Conservation (phyloP, 768 basidiomycete species). For the Auricularia auricula-judae region DNA sequence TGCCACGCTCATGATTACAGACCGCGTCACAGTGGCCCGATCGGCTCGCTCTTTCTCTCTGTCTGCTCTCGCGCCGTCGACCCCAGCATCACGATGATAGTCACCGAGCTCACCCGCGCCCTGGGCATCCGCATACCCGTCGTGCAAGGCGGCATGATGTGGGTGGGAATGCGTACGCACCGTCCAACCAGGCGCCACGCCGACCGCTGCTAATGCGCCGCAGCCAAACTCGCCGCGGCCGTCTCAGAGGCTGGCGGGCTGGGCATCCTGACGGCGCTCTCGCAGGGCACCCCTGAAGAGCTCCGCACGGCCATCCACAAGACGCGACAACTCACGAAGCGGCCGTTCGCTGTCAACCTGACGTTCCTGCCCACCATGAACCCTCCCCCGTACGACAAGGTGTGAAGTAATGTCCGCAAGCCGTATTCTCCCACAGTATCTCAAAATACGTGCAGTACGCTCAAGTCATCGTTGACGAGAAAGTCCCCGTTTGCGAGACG, state of each 20-base stretch:
- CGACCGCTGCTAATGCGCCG: slow-evolving; percentile 36
- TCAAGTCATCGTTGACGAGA: slow-evolving; percentile 73
- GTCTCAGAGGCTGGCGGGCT: slow-evolving; percentile 78
- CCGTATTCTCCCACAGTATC: no score
- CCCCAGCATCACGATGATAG: slow-evolving; percentile 4
- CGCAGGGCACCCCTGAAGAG: slow-evolving; percentile 76
- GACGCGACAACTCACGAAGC: slow-evolving; percentile 54
- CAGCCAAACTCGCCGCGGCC: slow-evolving; percentile 64
- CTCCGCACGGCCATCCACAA: slow-evolving; percentile 72
- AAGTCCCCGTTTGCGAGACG: slow-evolving; percentile 83
- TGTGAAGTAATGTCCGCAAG: slow-evolving; percentile 7
- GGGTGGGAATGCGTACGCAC: slow-evolving; percentile 31
- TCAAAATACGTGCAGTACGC: slow-evolving; percentile 42
- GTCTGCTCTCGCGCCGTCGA: no score
- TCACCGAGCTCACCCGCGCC: slow-evolving; percentile 14
- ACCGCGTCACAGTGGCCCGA: no score
- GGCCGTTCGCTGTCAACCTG: slow-evolving; percentile 74
- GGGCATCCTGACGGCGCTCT: slow-evolving; percentile 80
- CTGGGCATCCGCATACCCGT: slow-evolving; percentile 36
- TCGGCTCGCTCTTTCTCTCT: no score
- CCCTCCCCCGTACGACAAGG: slow-evolving; percentile 46
- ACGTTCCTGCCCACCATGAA: slow-evolving; percentile 83
- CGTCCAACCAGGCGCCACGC: background rate
- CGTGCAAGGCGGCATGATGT: slow-evolving; percentile 89
- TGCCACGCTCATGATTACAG: no score